Percentiles rank a stretch among this genome's conserved stretches.
Evolutionary conservation across 2,329 filamentous ascomycete genomes (phyloP).

Genomic region (Didymosphaeria variabile): DNA sequence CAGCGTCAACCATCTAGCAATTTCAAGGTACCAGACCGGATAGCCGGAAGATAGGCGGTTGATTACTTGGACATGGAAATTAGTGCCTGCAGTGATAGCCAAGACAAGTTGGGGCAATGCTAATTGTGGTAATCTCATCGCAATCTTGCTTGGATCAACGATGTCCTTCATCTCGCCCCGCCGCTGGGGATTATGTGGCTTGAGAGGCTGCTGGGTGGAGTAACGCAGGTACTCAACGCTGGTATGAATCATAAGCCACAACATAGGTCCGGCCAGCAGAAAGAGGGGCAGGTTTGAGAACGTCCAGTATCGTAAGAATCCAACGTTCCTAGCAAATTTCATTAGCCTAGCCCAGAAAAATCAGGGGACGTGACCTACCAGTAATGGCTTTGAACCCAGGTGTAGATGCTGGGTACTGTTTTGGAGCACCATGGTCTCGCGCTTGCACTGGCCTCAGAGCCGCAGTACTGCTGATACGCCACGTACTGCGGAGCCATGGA

Average conservation of each 20-base stretch:
- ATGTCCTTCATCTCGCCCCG: slow-evolving; percentile 19
- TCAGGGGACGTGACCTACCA: slow-evolving; percentile 69
- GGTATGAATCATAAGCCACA: slow-evolving; percentile 73
- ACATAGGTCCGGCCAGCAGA: slow-evolving; percentile 79
- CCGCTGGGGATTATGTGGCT: slow-evolving; percentile 28
- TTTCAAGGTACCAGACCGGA: slow-evolving; percentile 86
- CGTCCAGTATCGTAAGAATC: slow-evolving; percentile 91
- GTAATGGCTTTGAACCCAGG: slow-evolving; percentile 87
- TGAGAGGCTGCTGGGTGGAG: slow-evolving; percentile 51
- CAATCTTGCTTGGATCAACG: slow-evolving; percentile 14
- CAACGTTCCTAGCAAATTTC: slow-evolving; percentile 74
- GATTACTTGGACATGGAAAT: slow-evolving; percentile 93
- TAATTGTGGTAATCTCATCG: slow-evolving; percentile 54
- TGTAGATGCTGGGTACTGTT: slow-evolving; percentile 84
- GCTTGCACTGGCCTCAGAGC: slow-evolving; percentile 17
- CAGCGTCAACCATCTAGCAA: slow-evolving; percentile 59
- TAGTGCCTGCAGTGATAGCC: slow-evolving; percentile 75
- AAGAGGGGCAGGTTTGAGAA: slow-evolving; percentile 87
- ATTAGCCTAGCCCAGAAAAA: slow-evolving; percentile 16
- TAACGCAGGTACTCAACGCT: slow-evolving; percentile 50
- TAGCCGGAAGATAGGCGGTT: slow-evolving; percentile 88
- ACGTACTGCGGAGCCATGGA: slow-evolving; percentile 75
- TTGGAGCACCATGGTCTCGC: slow-evolving; percentile 76
- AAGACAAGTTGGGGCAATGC: slow-evolving; percentile 78
- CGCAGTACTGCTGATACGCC: slow-evolving; percentile 74